These are phyloP conservation scores for Ilex aquifolium DNA, from an alignment of 257 asterid species.

Conservation along the genomic window DNA sequence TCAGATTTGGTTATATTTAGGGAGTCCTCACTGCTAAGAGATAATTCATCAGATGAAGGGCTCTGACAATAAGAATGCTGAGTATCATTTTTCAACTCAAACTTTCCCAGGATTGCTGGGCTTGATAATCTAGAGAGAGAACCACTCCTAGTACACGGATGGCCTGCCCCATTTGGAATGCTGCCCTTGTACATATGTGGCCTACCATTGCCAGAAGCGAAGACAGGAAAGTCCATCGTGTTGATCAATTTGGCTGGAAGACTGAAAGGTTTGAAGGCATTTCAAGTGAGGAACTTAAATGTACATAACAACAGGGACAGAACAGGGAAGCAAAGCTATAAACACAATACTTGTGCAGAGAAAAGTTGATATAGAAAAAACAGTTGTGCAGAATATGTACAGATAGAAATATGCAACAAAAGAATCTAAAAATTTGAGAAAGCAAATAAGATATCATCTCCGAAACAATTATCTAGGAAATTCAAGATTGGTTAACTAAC, in stretches of 20 bases:
- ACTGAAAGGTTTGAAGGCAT: slow-evolving; percentile 29
- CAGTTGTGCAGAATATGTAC: too few species aligned
- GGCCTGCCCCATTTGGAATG: slow-evolving; percentile 16
- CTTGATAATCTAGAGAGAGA: slow-evolving; percentile 42
- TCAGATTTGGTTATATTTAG: slow-evolving; percentile 17
- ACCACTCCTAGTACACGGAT: slow-evolving; percentile 25
- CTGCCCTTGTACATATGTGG: slow-evolving; percentile 24
- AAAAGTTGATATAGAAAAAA: too few species aligned
- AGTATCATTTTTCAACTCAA: slow-evolving; percentile 20
- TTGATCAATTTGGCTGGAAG: slow-evolving; percentile 44
- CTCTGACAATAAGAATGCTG: slow-evolving; percentile 27
- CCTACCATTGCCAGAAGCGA: slow-evolving; percentile 31
- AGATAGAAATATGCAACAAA: neutral
- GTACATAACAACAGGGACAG: neutral
- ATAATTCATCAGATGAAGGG: slow-evolving; percentile 38
- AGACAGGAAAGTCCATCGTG: slow-evolving; percentile 33
- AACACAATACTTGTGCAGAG: neutral
- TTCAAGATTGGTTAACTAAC: too few species aligned
- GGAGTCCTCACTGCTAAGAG: slow-evolving; percentile 25
- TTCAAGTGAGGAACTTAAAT: neutral
- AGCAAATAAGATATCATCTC: too few species aligned
- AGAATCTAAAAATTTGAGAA: neutral
- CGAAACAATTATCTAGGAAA: too few species aligned
- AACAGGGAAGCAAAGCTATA: slow-evolving; percentile 7
- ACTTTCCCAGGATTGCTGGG: slow-evolving; percentile 24